Base-by-base conservation (phyloP, 2,329 filamentous ascomycete species). In the Byssochlamys sp. region DNA sequence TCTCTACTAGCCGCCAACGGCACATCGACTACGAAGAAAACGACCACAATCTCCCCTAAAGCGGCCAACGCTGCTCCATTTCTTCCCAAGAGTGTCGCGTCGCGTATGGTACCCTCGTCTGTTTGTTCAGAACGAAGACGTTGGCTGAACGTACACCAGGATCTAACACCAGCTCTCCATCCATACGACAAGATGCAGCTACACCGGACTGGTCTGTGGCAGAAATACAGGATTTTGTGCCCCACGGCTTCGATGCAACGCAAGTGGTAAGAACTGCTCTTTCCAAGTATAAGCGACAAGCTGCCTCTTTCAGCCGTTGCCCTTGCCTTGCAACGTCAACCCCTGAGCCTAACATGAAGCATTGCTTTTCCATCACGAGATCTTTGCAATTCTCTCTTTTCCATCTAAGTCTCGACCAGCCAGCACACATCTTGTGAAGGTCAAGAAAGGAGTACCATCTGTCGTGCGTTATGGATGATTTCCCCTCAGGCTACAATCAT, bases 1-100 rank as follows among this genome's bases (percentile, higher is more conserved):
- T 76, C 83, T 12, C 55, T 71, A 28, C 59, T 73, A 14, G 68
- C 72, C 33, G 66, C 69, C 31, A 75, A 75, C 55, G 73, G 73
- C 35, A 69, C 69, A 1, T 69, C 69, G 11, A 64, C 65, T 2
- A 60, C 69, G 26, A 90, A 90, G 73, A 88, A 88, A 66, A 81
- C 86, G 9, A 86, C 86, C 7, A 71, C 74, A 10, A 91, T 97
- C 62, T 94, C 91, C 6, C 90, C 91, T 1, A 91, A 95, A 73
- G 88, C 90, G 57, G 91, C 88, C n/a, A 94, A 83, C 71, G 94
- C 92, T 25, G 88, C 90, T 24, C 85, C 76, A 4, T 78, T 78
- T 61, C 73, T 76, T 62, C 76, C 76, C 27, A 73, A 77, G 66
- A 66, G 66, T 60, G 65, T 71, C 51, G 66, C 70, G 61, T 73